Percentiles rank a stretch among this genome's conserved stretches.
phyloP scores from a whole-genome alignment of 257 asterid species.

The Striga asiatica region DNA sequence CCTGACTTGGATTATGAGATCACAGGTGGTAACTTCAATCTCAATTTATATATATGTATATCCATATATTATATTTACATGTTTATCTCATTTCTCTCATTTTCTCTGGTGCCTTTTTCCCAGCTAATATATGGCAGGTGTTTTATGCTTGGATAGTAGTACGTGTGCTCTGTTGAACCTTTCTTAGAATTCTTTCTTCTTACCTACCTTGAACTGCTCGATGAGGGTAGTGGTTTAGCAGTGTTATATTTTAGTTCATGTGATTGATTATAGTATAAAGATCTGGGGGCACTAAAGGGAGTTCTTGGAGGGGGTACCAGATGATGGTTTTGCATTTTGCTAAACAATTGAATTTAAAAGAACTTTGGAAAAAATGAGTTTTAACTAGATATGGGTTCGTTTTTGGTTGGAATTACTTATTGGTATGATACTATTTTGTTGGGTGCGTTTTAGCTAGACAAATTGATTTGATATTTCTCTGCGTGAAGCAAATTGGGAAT shows the following conservation, averaged over 20 bases:
- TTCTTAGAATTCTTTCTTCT: conserved; percentile 15
- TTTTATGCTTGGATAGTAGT: conserved; percentile 26
- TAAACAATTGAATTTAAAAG: too few relatives aligned
- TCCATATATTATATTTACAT: conserved; percentile 5
- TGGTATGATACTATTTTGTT: too few relatives aligned
- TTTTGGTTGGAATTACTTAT: too few relatives aligned
- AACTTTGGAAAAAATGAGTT: too few relatives aligned
- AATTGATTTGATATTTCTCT: too few relatives aligned
- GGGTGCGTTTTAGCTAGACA: too few relatives aligned
- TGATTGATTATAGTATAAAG: too few relatives aligned
- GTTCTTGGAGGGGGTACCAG: too few relatives aligned
- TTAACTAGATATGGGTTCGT: too few relatives aligned
- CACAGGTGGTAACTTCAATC: conserved; percentile 38
- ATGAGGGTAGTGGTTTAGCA: not conserved
- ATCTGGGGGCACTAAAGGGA: too few relatives aligned
- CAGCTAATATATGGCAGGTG: conserved; percentile 57
- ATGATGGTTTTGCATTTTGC: not conserved
- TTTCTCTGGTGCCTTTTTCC: conserved; percentile 44
- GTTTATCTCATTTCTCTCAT: conserved; percentile 14
- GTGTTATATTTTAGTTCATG: conserved; percentile 10
- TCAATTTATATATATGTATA: too few relatives aligned
- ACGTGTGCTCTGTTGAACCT: conserved; percentile 20
- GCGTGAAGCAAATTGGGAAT: too few relatives aligned
- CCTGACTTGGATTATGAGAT: conserved; percentile 29
- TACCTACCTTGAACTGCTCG: not conserved